Conservation (phyloP, 2,329 filamentous ascomycete genomes). For the Colletotrichum scovillei region DNA sequence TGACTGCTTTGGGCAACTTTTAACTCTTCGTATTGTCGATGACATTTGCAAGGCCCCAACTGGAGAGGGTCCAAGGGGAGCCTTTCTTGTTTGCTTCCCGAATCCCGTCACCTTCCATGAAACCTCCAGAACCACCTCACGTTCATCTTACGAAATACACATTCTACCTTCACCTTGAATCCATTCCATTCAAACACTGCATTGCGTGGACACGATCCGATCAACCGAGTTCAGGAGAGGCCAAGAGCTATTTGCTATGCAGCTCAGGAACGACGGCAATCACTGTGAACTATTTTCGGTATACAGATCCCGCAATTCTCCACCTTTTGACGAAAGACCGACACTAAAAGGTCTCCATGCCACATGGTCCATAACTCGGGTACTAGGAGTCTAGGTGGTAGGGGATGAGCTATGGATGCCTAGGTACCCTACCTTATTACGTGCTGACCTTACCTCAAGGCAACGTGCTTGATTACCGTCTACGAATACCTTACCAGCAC, state of each 20-base stretch:
- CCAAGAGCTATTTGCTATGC: neutral
- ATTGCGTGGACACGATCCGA: constrained; percentile 18
- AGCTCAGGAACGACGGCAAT: constrained; percentile 11
- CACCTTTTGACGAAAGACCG: neutral
- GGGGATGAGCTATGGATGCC: neutral
- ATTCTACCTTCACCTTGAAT: neutral
- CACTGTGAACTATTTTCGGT: constrained; percentile 6
- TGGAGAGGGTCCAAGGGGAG: neutral
- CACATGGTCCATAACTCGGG: neutral
- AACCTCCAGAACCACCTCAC: neutral
- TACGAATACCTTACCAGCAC: too few relatives aligned
- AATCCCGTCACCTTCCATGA: neutral
- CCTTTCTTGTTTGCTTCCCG: neutral
- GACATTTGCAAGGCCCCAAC: neutral
- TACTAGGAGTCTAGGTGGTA: too few relatives aligned
- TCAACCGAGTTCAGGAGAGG: neutral
- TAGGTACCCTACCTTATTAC: neutral
- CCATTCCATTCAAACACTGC: constrained; percentile 10
- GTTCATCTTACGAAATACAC: neutral
- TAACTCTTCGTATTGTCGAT: neutral
- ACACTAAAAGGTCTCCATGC: neutral
- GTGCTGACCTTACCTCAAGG: neutral
- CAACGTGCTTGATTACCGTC: neutral
- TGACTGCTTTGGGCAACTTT: constrained; percentile 22
- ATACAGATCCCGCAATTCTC: neutral